Conservation (phyloP, 2,329 filamentous ascomycete genomes). For the Penicillium psychrosexuale region DNA sequence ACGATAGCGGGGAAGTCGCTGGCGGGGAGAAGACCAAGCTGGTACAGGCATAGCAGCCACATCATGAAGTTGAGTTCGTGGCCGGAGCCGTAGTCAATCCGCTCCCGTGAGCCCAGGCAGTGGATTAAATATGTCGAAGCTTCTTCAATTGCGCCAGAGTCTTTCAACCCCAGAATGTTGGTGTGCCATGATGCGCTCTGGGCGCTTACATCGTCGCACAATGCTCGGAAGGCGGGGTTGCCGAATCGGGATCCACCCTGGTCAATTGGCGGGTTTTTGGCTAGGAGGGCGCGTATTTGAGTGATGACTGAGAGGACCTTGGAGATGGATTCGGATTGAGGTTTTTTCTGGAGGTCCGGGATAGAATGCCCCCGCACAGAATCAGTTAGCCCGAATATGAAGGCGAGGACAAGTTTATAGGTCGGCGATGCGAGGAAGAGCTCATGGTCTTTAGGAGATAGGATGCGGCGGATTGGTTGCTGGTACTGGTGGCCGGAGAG, state of each 20-base stretch:
- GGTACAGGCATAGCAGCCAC: constrained; percentile 92
- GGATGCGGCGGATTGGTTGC: constrained; percentile 71
- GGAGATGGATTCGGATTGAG: constrained; percentile 57
- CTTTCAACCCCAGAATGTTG: constrained; percentile 38
- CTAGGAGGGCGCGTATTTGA: constrained; percentile 64
- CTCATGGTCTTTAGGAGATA: constrained; percentile 75
- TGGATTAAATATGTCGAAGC: constrained; percentile 75
- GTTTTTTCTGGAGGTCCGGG: constrained; percentile 26
- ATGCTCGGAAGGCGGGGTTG: constrained; percentile 83
- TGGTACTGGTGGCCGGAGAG: constrained; percentile 60
- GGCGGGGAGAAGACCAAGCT: constrained; percentile 62
- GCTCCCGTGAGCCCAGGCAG: constrained; percentile 77
- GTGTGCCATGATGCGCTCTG: constrained; percentile 43
- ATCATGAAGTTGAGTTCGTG: constrained; percentile 97
- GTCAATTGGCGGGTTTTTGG: constrained; percentile 73
- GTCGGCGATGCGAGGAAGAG: constrained; percentile 76
- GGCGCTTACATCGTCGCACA: constrained; percentile 58
- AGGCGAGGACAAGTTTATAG: constrained; percentile 72
- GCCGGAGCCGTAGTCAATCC: constrained; percentile 95
- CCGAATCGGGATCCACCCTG: constrained; percentile 88
- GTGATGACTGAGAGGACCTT: constrained; percentile 68
- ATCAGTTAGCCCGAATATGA: constrained; percentile 83
- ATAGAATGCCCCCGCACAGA: constrained; percentile 58
- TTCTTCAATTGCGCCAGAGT: constrained; percentile 61
- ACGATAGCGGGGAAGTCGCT: constrained; percentile 71